Percentiles rank a stretch among this genome's conserved stretches.
Evolutionary conservation across 2,329 filamentous ascomycete genomes (phyloP).

Genomic region (Macrophomina phaseolina): DNA sequence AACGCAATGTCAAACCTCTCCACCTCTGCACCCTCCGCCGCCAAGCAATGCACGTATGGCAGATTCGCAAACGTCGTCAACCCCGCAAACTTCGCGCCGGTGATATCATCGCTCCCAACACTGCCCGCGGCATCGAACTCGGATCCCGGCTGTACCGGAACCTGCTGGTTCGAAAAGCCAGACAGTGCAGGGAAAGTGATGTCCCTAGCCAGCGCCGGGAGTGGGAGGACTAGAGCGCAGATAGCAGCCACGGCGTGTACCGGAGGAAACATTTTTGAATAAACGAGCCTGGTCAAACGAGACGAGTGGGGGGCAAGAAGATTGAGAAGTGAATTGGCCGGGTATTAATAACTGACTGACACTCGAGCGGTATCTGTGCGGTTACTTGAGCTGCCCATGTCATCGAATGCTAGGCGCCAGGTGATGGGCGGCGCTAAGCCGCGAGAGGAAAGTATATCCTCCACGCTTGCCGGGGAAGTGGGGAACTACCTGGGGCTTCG

Average conservation of each 20-base stretch:
- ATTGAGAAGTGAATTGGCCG: not conserved
- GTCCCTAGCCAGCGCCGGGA: conserved; percentile 40
- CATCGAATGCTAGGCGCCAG: not conserved
- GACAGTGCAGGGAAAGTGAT: conserved; percentile 51
- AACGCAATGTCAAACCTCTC: conserved; percentile 57
- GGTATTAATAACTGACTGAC: not conserved
- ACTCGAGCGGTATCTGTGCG: not conserved
- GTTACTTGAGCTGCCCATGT: not conserved
- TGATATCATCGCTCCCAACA: conserved; percentile 36
- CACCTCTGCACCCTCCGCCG: conserved; percentile 40
- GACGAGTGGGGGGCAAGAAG: not conserved
- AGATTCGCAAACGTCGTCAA: conserved; percentile 56
- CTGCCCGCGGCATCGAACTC: conserved; percentile 29
- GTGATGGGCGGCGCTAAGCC: not conserved
- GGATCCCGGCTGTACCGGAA: conserved; percentile 30
- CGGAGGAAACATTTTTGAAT: too few relatives aligned
- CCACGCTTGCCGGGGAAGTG: not conserved
- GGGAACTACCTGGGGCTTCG: not conserved
- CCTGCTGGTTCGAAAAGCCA: conserved; percentile 41
- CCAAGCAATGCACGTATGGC: conserved; percentile 55
- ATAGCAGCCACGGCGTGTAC: not conserved
- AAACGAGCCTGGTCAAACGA: too few relatives aligned
- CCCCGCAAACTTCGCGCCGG: conserved; percentile 46
- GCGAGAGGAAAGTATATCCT: conserved; percentile 2
- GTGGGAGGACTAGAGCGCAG: not conserved